These are phyloP conservation scores for Diutina scorzettiae DNA, from an alignment of 1,139 yeast genomes.

Conservation along the genomic window DNA sequence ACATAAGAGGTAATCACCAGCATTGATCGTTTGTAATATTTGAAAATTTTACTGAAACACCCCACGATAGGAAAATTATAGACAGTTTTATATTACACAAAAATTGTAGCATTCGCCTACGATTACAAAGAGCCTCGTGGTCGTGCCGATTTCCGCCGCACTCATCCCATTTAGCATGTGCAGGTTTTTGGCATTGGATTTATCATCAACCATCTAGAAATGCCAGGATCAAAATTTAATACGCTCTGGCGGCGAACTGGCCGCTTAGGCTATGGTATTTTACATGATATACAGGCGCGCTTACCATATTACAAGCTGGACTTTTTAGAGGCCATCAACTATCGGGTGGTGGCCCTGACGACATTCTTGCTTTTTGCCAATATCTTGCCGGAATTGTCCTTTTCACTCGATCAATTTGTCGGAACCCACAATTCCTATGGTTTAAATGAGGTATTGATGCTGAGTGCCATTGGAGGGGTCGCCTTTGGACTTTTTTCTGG, in stretches of 20 bases:
- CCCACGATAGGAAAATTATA: no score
- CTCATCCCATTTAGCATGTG: no score
- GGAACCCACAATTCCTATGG: slow-evolving; percentile 81
- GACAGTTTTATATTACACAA: no score
- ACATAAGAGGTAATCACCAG: no score
- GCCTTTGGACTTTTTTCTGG: slow-evolving; percentile 80
- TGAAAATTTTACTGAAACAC: no score
- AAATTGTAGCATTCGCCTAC: no score
- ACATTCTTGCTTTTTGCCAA: slow-evolving; percentile 81
- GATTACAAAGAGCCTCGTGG: no score
- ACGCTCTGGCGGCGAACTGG: background rate
- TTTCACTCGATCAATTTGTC: slow-evolving; percentile 95
- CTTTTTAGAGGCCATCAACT: slow-evolving; percentile 73
- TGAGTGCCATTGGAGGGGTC: slow-evolving; percentile 82
- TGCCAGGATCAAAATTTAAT: no score
- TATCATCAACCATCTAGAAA: no score
- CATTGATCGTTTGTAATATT: no score
- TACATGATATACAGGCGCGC: slow-evolving; percentile 41
- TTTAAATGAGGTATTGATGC: slow-evolving; percentile 73
- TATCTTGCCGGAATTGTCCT: slow-evolving; percentile 85
- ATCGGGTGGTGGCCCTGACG: slow-evolving; percentile 81
- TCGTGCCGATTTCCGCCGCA: no score
- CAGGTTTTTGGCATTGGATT: no score
- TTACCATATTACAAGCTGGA: slow-evolving; percentile 65
- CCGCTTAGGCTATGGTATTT: slow-evolving; percentile 29